A percentile compares a stretch with the other conserved stretches of the same genome.
phyloP scores from a whole-genome alignment of 208 protist genomes.

The Leishmania guyanensis region DNA sequence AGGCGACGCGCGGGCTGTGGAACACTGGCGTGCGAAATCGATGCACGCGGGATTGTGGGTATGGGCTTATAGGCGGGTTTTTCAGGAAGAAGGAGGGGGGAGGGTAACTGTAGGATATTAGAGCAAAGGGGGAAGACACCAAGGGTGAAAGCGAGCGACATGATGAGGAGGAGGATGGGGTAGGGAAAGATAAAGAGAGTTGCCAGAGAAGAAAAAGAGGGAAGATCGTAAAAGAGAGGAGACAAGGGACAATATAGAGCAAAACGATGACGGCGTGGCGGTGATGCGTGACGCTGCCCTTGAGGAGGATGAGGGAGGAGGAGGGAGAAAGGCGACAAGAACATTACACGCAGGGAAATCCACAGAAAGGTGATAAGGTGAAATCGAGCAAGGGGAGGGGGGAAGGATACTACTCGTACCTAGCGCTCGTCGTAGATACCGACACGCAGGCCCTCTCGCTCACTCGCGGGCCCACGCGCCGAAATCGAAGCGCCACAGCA shows the following conservation, averaged over 20 bases:
- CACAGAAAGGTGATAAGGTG: not conserved
- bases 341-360: not conserved
- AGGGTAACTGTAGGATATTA: not conserved
- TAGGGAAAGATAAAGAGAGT: not conserved
- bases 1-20: not conserved
- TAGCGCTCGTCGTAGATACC: not conserved
- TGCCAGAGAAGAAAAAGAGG: not conserved
- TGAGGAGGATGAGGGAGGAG: not conserved
- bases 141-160: not conserved
- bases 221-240: not conserved
- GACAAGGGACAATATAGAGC: not conserved
- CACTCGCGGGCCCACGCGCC: not conserved
- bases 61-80: not conserved
- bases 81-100: not conserved
- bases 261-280: not conserved
- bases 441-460: not conserved
- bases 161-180: not conserved
- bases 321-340: not conserved
- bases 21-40: not conserved
- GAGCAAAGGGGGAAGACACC: not conserved
- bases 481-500: not conserved
- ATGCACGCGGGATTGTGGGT: not conserved
- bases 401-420: not conserved
- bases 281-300: not conserved
- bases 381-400: not conserved